Evolutionary conservation across 805 yeast genomes (phyloP).

Genomic region (Wickerhamomyces hampshirensis): DNA sequence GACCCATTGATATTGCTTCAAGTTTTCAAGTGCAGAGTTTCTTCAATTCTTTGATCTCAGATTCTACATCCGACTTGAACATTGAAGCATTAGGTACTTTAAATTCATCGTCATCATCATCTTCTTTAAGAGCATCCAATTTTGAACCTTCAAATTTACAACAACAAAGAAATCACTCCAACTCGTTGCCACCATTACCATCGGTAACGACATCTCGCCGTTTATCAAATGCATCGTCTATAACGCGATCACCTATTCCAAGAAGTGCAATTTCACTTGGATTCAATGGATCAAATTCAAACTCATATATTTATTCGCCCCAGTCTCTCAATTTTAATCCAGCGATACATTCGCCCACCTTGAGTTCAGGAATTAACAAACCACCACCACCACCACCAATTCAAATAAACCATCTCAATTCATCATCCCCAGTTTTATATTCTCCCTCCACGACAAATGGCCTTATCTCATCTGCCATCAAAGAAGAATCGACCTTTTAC

Average conservation of each 20-base stretch:
- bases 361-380: constrained; percentile 6
- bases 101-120: background rate
- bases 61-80: constrained; percentile 3
- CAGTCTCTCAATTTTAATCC: constrained; percentile 6
- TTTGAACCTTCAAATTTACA: background rate
- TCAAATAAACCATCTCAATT: background rate
- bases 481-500: constrained; percentile 11
- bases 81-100: constrained; percentile 1
- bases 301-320: constrained; percentile 24
- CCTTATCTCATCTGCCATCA: constrained; percentile 12
- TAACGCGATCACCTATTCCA: constrained; percentile 22
- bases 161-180: constrained; percentile 18
- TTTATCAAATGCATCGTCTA: constrained; percentile 21
- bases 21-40: constrained; percentile 45
- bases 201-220: constrained; percentile 28
- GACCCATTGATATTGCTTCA: constrained; percentile 55
- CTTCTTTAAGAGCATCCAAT: background rate
- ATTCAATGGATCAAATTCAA: constrained; percentile 20
- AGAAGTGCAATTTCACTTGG: constrained; percentile 21
- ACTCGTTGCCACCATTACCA: constrained; percentile 30
- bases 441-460: constrained; percentile 19
- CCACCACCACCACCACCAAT: background rate
- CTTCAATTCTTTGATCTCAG: constrained; percentile 25
- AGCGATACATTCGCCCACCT: constrained; percentile 18
- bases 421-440: constrained; percentile 23